Evolutionary conservation across 176 grass and related monocot species (phyloP).

Genomic region (Aegilops longissima): DNA sequence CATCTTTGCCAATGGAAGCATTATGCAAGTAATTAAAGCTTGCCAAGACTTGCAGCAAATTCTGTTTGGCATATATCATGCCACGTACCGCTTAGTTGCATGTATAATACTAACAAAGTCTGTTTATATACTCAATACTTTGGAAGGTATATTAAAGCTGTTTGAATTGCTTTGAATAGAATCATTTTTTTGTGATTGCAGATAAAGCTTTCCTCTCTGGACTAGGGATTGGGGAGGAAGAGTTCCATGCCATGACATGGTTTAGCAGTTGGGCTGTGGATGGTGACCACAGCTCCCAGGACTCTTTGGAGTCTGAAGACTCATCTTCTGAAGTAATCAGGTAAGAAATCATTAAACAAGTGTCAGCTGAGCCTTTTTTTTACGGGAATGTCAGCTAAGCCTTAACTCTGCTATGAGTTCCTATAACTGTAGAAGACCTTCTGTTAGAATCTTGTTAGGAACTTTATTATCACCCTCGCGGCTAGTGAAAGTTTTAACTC

Average conservation of each 20-base stretch:
- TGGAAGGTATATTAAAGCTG: background rate
- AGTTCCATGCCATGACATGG: slow-evolving; percentile 94
- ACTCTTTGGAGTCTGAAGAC: slow-evolving; percentile 35
- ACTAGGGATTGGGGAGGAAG: slow-evolving; percentile 58
- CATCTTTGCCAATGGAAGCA: slow-evolving; percentile 98
- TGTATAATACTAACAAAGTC: background rate
- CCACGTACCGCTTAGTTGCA: background rate
- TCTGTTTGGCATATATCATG: slow-evolving; percentile 11
- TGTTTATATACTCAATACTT: background rate
- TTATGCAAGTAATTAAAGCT: slow-evolving; percentile 70
- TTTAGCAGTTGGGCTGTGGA: slow-evolving; percentile 97
- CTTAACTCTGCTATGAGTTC: background rate
- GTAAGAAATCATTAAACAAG: slow-evolving; percentile 33
- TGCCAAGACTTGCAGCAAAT: background rate
- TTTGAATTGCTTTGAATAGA: background rate
- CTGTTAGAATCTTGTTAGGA: background rate
- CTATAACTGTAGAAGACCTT: background rate
- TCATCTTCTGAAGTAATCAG: slow-evolving; percentile 15
- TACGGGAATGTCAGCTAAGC: no score
- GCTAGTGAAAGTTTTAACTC: background rate
- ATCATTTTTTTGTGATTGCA: slow-evolving; percentile 29
- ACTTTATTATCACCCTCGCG: background rate
- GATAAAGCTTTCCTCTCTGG: slow-evolving; percentile 72
- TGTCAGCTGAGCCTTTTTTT: background rate
- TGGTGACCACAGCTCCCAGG: slow-evolving; percentile 61